A percentile compares a stretch with the other conserved stretches of the same genome.
These are phyloP conservation scores for Trichoderma reesei DNA, from an alignment of 495 filamentous ascomycete genomes.

Conservation along the genomic window DNA sequence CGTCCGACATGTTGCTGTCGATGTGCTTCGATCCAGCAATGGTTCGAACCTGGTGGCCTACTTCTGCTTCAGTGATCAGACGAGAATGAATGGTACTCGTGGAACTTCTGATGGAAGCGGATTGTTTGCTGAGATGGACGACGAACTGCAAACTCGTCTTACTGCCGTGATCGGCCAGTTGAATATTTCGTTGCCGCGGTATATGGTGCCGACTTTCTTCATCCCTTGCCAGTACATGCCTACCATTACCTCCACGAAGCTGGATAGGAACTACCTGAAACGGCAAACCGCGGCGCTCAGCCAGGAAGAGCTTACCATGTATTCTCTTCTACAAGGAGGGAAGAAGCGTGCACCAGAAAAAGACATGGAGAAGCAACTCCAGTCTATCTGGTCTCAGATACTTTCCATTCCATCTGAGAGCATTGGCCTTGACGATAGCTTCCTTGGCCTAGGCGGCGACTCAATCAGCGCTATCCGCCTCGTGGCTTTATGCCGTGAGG, in stretches of 20 bases:
- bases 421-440: conserved; percentile 41
- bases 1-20: conserved; percentile 12
- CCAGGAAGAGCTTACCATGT: background rate
- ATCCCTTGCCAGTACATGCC: conserved; percentile 11
- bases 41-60: conserved; percentile 28
- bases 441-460: conserved; percentile 30
- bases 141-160: background rate
- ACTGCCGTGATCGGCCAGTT: background rate
- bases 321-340: conserved; percentile 6
- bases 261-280: background rate
- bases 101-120: background rate
- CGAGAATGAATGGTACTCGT: conserved; percentile 14
- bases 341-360: conserved; percentile 1
- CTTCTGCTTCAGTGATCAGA: conserved; percentile 22
- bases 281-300: background rate
- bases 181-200: conserved; percentile 9
- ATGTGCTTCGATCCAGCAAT: conserved; percentile 15
- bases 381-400: background rate
- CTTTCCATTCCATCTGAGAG: background rate
- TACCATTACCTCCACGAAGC: conserved; percentile 46
- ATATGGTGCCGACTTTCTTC: conserved; percentile 17
- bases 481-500: background rate
- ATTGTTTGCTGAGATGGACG: background rate
- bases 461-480: conserved; percentile 5
- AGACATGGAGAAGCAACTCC: background rate